Evolutionary conservation across 176 grass and related monocot species (phyloP), one percentile per base, ranked within the genome.

Genomic region (Tillandsia fasciculata): DNA sequence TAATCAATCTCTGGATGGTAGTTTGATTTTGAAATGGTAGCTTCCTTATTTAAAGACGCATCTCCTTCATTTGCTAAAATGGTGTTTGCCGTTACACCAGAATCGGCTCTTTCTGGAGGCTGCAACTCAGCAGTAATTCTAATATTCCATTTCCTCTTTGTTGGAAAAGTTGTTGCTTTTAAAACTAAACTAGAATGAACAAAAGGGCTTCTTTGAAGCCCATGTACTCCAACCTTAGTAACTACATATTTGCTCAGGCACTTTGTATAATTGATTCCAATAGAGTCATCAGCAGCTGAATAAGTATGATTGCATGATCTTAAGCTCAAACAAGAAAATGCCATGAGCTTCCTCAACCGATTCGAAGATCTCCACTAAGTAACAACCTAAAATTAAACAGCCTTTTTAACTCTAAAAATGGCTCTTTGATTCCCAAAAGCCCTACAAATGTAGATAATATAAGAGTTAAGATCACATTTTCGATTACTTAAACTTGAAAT

Each of bases 41-140:
- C 28, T 67, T 67, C 65, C 65, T 49, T 49, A 2, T 67, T 67
- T n/a, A 67, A 67, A 67, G 65, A 67, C 3, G 14, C 29, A 49
- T 67, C 65, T 1, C 29, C 56, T 61, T 61, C 56, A 7, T 14
- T 22, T 10, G 6, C 17, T 10, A 61, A 61, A n/a, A 10, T 20
- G 2, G 65, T 20, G 2, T 2, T 67, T 18, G 8, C 18, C 9
- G 65, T 67, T 9, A 13, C 33, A 10, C 11, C 49, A 48, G 65
- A 67, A 47, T 67, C 33, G n/a, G 7, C 65, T 67, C 48, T 33
- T 27, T 17, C 14, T 12, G 65, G 65, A 12, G 14, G 65, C 42
- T 67, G 65, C 65, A 67, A 49, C 15, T 67, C 65, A 67, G 33
- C 11, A 2, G 28, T 49, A 48, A 48, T 67, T 47, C 48, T n/a